Evolutionary conservation across 345 rosid species (phyloP).

Genomic region (Aquilaria yunnanensis): DNA sequence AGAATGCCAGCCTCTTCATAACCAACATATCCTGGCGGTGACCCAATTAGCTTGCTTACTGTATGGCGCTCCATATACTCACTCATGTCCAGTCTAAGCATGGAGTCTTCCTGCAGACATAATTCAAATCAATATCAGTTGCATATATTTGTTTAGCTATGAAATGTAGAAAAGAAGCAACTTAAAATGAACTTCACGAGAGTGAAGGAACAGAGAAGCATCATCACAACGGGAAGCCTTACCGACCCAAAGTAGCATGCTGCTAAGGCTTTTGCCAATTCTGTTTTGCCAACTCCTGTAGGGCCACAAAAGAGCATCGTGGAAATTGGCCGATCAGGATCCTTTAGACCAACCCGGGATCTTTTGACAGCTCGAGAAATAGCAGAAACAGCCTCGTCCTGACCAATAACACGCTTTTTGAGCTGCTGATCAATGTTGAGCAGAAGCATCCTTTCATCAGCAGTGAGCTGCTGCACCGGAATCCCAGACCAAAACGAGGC

Average conservation of each 20-base stretch:
- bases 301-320: constrained; percentile 99
- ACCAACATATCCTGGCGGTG: constrained; percentile 96
- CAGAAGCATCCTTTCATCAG: constrained; percentile 77
- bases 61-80: constrained; percentile 99
- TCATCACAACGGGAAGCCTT: constrained; percentile 20
- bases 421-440: constrained; percentile 81
- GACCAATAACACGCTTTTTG: constrained; percentile 78
- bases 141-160: not conserved
- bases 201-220: constrained; percentile 7
- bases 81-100: constrained; percentile 98
- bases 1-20: constrained; percentile 91
- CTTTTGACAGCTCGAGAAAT: constrained; percentile 97
- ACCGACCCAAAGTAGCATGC: constrained; percentile 89
- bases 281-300: constrained; percentile 98
- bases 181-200: not conserved
- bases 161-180: not conserved
- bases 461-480: constrained; percentile 95
- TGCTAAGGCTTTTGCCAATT: constrained; percentile 86
- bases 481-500: constrained; percentile 97
- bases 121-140: constrained; percentile 1
- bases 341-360: constrained; percentile 83
- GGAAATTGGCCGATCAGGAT: constrained; percentile 89
- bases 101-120: constrained; percentile 65
- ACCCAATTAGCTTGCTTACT: constrained; percentile 90
- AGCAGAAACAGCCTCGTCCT: constrained; percentile 88